These are phyloP conservation scores for Exophiala mesophila DNA, from an alignment of 2,329 filamentous ascomycete genomes.

Conservation along the genomic window DNA sequence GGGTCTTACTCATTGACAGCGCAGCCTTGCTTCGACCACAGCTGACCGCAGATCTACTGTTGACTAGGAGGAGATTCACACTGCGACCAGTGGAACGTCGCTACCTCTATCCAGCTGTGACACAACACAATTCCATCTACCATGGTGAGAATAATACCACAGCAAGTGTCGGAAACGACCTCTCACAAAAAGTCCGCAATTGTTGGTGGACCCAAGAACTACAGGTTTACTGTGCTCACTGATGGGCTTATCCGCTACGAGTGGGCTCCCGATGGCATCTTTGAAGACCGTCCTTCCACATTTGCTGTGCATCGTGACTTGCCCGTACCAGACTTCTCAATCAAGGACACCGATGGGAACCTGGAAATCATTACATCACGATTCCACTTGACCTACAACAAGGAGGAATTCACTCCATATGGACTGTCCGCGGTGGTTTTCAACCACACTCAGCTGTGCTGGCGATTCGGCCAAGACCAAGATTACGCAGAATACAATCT, in stretches of 20 bases:
- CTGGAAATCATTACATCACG: conserved; percentile 54
- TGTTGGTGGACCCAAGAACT: conserved; percentile 33
- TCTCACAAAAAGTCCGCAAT: not conserved
- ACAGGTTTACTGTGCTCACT: conserved; percentile 57
- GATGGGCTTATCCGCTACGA: conserved; percentile 57
- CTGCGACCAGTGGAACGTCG: too few relatives aligned
- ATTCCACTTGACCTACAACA: conserved; percentile 56
- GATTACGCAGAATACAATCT: conserved; percentile 34
- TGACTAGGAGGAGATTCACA: too few relatives aligned
- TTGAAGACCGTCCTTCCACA: conserved; percentile 59
- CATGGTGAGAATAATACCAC: not conserved
- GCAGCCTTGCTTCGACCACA: too few relatives aligned
- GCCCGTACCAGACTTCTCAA: conserved; percentile 20
- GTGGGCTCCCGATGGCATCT: conserved; percentile 55
- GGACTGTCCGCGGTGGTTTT: conserved; percentile 45
- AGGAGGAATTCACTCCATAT: conserved; percentile 50
- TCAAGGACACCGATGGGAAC: conserved; percentile 39
- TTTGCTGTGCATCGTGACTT: conserved; percentile 50
- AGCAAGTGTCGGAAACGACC: not conserved
- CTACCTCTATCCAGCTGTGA: too few relatives aligned
- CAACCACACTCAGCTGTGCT: conserved; percentile 40
- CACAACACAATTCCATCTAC: too few relatives aligned
- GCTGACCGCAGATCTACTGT: too few relatives aligned
- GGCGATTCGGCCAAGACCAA: conserved; percentile 50
- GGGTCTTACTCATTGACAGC: too few relatives aligned